These are phyloP conservation scores for Apiospora pterosperma DNA, from an alignment of 2,329 filamentous ascomycete species.

Conservation along the genomic window DNA sequence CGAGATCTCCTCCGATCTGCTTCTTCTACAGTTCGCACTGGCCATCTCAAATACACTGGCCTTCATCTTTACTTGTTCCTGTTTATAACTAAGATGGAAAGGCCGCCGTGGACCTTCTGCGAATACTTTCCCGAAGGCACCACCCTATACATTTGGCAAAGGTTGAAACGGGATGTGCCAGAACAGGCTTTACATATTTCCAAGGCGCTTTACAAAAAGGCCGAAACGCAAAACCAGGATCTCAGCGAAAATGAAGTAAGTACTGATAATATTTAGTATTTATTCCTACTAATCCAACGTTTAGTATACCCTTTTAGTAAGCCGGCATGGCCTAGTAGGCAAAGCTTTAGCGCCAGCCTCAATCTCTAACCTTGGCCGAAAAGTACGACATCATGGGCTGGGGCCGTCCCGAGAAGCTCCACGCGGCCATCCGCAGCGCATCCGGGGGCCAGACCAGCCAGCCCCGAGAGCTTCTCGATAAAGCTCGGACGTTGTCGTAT, in stretches of 20 bases:
- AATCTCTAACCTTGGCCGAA: background rate
- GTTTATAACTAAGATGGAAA: background rate
- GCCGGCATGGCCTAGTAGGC: background rate
- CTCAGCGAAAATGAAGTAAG: background rate
- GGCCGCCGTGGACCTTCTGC: background rate
- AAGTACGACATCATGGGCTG: background rate
- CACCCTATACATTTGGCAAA: background rate
- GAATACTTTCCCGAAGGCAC: background rate
- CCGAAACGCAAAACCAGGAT: background rate
- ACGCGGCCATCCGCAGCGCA: background rate
- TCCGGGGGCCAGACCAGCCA: background rate
- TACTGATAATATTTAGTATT: background rate
- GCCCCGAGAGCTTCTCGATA: background rate
- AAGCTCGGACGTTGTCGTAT: background rate
- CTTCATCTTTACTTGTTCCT: too few relatives aligned
- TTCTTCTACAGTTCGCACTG: too few relatives aligned
- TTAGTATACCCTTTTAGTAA: background rate
- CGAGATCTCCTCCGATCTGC: too few relatives aligned
- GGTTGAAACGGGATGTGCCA: background rate
- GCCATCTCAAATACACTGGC: too few relatives aligned
- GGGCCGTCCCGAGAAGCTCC: background rate
- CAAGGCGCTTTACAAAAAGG: background rate
- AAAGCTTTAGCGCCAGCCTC: background rate
- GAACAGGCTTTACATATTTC: background rate
- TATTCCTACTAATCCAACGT: background rate